Evolutionary conservation across 805 yeast species (phyloP).

Genomic region (Lipomyces yamadae): DNA sequence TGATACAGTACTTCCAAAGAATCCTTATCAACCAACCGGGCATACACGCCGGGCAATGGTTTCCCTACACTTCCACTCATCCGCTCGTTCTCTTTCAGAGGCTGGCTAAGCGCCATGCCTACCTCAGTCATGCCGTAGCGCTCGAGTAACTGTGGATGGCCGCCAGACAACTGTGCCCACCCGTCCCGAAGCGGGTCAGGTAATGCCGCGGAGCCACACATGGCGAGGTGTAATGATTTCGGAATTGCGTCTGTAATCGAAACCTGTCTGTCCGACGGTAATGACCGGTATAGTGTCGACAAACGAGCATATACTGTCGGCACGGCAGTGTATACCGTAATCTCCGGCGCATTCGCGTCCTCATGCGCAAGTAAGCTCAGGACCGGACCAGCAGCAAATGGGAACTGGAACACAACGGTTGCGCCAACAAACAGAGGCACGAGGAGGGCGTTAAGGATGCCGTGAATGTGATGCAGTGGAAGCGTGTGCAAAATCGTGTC

Average conservation of each 20-base stretch:
- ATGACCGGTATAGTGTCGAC: constrained; percentile 35
- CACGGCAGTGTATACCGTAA: constrained; percentile 47
- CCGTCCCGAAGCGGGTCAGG: constrained; percentile 44
- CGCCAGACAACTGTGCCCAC: constrained; percentile 43
- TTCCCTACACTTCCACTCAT: constrained; percentile 43
- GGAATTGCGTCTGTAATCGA: constrained; percentile 32
- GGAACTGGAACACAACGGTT: constrained; percentile 43
- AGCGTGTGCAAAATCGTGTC: constrained; percentile 44
- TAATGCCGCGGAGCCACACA: constrained; percentile 48
- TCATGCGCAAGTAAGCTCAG: constrained; percentile 37
- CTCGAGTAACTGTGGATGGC: constrained; percentile 44
- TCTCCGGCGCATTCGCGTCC: constrained; percentile 38
- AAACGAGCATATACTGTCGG: constrained; percentile 45
- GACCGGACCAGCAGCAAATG: constrained; percentile 41
- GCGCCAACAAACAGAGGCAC: constrained; percentile 45
- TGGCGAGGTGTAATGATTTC: constrained; percentile 40
- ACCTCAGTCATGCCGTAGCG: constrained; percentile 49
- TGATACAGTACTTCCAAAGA: constrained; percentile 34
- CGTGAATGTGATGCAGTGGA: constrained; percentile 48
- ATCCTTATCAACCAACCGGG: constrained; percentile 43
- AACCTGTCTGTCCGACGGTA: constrained; percentile 29
- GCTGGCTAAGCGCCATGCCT: constrained; percentile 45
- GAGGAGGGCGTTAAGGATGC: constrained; percentile 44
- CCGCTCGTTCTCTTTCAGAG: constrained; percentile 39
- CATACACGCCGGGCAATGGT: constrained; percentile 45